Conservation (phyloP, 805 yeast genomes). For the Cyberlindnera petersonii region DNA sequence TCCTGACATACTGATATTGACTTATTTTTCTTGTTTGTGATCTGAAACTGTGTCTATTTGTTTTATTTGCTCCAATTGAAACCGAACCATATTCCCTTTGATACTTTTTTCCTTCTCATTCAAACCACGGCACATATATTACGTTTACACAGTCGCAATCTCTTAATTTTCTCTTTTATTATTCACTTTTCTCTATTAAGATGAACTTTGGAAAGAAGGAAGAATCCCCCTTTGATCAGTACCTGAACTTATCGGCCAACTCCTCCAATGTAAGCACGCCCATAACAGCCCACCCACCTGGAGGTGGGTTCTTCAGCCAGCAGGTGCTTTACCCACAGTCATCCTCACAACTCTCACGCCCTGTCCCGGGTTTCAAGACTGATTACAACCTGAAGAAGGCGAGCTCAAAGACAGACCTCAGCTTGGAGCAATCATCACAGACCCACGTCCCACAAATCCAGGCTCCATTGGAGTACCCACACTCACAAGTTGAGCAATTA, state of each 20-base stretch:
- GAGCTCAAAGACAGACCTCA: constrained; percentile 14
- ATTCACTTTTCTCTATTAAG: too few species aligned
- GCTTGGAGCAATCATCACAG: background rate
- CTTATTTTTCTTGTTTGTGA: too few species aligned
- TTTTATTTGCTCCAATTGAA: too few species aligned
- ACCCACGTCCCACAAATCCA: background rate
- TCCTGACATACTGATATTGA: too few species aligned
- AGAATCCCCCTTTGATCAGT: constrained; percentile 19
- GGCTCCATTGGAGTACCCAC: constrained; percentile 1
- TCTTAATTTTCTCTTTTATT: too few species aligned
- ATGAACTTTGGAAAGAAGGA: constrained; percentile 11
- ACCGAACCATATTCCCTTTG: too few species aligned
- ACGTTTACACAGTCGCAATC: too few species aligned
- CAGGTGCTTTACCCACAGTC: constrained; percentile 3
- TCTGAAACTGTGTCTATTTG: too few species aligned
- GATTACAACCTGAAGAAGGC: constrained; percentile 18
- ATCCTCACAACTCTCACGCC: constrained; percentile 10
- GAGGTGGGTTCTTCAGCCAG: too few species aligned
- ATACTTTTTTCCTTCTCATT: too few species aligned
- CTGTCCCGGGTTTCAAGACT: constrained; percentile 19
- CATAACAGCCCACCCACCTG: background rate
- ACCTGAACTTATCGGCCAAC: constrained; percentile 15
- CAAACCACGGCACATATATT: too few species aligned
- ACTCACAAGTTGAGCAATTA: constrained; percentile 1
- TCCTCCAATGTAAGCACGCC: constrained; percentile 21